These are phyloP conservation scores for Scheffersomyces amazonensis DNA, from an alignment of 805 yeast genomes.

Conservation along the genomic window DNA sequence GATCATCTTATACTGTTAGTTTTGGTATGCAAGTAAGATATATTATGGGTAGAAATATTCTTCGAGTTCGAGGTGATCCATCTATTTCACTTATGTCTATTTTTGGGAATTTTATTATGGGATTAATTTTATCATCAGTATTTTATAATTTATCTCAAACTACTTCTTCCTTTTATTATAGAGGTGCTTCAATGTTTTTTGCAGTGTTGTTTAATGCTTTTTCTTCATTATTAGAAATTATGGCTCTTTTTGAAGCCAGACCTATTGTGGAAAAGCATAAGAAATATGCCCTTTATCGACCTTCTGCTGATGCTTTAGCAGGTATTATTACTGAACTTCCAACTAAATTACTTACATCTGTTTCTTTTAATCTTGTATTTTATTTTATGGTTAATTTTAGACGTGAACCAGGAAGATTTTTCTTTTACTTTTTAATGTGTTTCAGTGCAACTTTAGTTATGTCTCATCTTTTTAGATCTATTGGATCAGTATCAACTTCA, in stretches of 20 bases:
- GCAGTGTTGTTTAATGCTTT: slow-evolving; percentile 61
- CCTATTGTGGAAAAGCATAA: slow-evolving; percentile 71
- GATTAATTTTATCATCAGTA: slow-evolving; percentile 59
- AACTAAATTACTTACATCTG: slow-evolving; percentile 41
- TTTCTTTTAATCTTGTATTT: slow-evolving; percentile 26
- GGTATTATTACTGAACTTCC: slow-evolving; percentile 62
- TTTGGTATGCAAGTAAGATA: slow-evolving; percentile 50
- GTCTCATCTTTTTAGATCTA: slow-evolving; percentile 40
- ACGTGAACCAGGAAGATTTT: slow-evolving; percentile 34
- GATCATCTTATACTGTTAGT: slow-evolving; percentile 39
- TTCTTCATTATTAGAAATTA: slow-evolving; percentile 57
- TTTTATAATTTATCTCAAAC: slow-evolving; percentile 49
- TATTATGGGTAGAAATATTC: slow-evolving; percentile 52
- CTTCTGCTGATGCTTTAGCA: slow-evolving; percentile 71
- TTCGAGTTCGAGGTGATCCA: slow-evolving; percentile 54
- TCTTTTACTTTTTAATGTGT: slow-evolving; percentile 34
- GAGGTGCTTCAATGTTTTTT: slow-evolving; percentile 64
- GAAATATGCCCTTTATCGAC: slow-evolving; percentile 67
- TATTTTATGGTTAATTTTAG: slow-evolving; percentile 51
- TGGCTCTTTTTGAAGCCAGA: slow-evolving; percentile 56
- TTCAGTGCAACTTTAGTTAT: slow-evolving; percentile 32
- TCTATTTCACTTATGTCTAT: slow-evolving; percentile 51
- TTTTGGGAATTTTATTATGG: slow-evolving; percentile 52
- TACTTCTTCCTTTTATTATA: slow-evolving; percentile 56
- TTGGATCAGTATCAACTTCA: slow-evolving; percentile 41